Percentiles rank a stretch among this genome's conserved stretches.
Evolutionary conservation across 257 asterid species (phyloP).

Genomic region (Marsdenia floribunda): DNA sequence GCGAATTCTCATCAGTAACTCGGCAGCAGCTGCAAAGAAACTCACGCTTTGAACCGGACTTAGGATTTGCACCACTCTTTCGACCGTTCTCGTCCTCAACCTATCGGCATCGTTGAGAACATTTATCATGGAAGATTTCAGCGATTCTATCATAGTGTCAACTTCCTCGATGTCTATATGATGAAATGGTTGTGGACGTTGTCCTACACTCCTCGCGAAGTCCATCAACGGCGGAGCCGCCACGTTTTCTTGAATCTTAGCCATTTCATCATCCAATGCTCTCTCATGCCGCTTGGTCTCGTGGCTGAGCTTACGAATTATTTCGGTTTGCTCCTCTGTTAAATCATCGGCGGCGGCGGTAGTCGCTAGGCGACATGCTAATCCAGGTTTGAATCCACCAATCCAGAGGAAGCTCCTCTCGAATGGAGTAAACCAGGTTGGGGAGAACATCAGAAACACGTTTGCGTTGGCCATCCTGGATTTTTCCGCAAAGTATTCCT

Average conservation of each 20-base stretch:
- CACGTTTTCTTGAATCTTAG: slow-evolving; percentile 48
- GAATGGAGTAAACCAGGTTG: slow-evolving; percentile 49
- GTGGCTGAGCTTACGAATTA: slow-evolving; percentile 18
- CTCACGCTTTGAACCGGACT: slow-evolving; percentile 35
- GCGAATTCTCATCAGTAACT: slow-evolving; percentile 27
- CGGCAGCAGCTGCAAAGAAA: slow-evolving; percentile 39
- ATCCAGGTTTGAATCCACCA: slow-evolving; percentile 45
- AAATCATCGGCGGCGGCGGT: slow-evolving; percentile 23
- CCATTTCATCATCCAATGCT: slow-evolving; percentile 34
- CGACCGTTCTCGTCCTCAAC: slow-evolving; percentile 38
- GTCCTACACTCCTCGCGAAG: slow-evolving; percentile 14
- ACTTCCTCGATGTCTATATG: slow-evolving; percentile 17
- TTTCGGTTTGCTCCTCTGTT: slow-evolving; percentile 22
- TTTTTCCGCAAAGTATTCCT: slow-evolving; percentile 37
- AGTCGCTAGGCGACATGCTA: slow-evolving; percentile 24
- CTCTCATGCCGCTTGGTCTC: slow-evolving; percentile 31
- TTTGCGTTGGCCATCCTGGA: slow-evolving; percentile 36
- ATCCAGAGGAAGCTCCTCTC: slow-evolving; percentile 50
- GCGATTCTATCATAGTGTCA: slow-evolving; percentile 19
- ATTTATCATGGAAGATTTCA: slow-evolving; percentile 31
- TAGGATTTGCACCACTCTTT: slow-evolving; percentile 32
- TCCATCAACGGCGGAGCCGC: slow-evolving; percentile 42
- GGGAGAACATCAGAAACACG: slow-evolving; percentile 33
- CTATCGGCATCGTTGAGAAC: slow-evolving; percentile 42
- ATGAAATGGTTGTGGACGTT: neutral